Evolutionary conservation across 345 rosid genomes (phyloP).

Genomic region (Gossypium rotundifolium): DNA sequence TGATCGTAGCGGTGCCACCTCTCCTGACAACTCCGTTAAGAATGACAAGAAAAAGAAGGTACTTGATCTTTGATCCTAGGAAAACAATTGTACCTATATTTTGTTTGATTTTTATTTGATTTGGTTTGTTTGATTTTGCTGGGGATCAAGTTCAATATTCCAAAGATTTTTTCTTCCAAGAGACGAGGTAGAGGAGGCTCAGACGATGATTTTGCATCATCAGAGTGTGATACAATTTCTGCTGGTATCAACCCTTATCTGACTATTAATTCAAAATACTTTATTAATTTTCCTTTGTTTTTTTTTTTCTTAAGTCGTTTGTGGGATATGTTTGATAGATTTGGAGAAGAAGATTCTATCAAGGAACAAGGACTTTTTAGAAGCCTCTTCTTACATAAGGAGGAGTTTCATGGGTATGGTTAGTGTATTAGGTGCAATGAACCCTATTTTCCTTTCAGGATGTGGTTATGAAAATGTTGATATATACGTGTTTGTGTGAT

Average conservation of each 20-base stretch:
- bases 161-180: constrained; percentile 67
- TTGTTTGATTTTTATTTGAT: background rate
- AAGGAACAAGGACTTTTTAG: constrained; percentile 40
- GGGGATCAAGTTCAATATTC: constrained; percentile 46
- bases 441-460: background rate
- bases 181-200: constrained; percentile 31
- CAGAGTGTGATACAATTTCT: constrained; percentile 19
- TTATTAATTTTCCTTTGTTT: background rate
- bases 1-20: constrained; percentile 18
- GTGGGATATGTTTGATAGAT: constrained; percentile 31
- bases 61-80: constrained; percentile 4
- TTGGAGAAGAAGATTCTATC: constrained; percentile 33
- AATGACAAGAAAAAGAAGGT: constrained; percentile 75
- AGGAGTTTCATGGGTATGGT: constrained; percentile 69
- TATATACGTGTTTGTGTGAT: background rate
- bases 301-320: background rate
- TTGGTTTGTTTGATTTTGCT: background rate
- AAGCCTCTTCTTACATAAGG: constrained; percentile 39
- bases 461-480: background rate
- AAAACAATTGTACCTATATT: constrained; percentile 8
- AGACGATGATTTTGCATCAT: constrained; percentile 23
- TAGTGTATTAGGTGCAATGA: constrained; percentile 1
- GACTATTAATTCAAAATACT: background rate
- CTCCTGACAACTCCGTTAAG: constrained; percentile 42
- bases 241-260: constrained; percentile 21